Evolutionary conservation across 2,329 filamentous ascomycete species (phyloP), one percentile per base, ranked within the genome.

Genomic region (Exophiala sideris): DNA sequence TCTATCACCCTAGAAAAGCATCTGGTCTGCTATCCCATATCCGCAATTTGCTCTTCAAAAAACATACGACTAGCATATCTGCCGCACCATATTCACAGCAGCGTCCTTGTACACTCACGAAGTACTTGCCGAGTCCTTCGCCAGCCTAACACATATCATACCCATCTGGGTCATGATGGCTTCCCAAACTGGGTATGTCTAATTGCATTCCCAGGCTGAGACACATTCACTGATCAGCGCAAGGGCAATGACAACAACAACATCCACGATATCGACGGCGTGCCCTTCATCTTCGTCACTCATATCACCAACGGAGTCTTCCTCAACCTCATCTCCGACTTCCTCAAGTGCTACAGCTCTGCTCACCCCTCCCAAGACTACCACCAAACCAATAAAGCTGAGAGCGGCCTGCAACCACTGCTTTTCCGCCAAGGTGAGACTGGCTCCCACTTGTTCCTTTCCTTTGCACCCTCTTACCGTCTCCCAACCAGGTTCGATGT

Each of bases 351-450:
- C 51, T n/a, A 20, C 50, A 48, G 32, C 47, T 49, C 47, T 50
- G 24, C 48, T 46, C 21, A 50, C 38, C 24, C 45, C 45, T 44
- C 20, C 49, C 36, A 59, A 57, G 45, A 33, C 46, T 6, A 54
- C 50, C 33, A 20, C 56, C 10, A 62, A 62, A 35, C 62, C 60
- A 18, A 57, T 64, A 41, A 64, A 62, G 51, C 40, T 64, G 10
- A 52, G 62, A 33, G 59, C 62, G 14, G 62, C 62, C 18, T 64
- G 62, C 29, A 64, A 64, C 48, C 53, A 54, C 40, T 64, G 62
- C 48, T 64, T 64, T 46, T 54, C 62, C 16, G 62, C 62, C 38
- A 64, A 64, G 57, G 61, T 64, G 42, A 34, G 50, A 12, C 40
- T 14, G 35, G n/a, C 2, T n/a, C n/a, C 3, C 3, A 6, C 20